Percentiles rank a stretch among this genome's conserved stretches.
These are phyloP conservation scores for Diaporthe sp. DNA, from an alignment of 2,329 filamentous ascomycete species.

Conservation along the genomic window DNA sequence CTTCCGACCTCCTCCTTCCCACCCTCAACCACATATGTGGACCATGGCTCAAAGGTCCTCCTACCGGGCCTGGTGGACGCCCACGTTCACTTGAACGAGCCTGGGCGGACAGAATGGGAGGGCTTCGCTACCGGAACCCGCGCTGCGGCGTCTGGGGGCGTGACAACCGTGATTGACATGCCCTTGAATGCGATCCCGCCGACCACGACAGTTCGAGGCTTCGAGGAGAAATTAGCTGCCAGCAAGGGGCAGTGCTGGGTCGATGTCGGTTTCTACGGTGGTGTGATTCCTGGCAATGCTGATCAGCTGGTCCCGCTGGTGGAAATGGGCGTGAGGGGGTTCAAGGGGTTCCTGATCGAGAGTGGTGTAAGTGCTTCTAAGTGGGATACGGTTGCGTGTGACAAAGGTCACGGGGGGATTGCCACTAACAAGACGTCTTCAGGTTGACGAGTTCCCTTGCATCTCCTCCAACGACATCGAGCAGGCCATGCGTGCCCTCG, in stretches of 20 bases:
- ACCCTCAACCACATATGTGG: constrained; percentile 77
- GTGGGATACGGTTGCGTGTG: background rate
- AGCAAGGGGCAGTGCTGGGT: constrained; percentile 94
- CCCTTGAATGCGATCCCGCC: constrained; percentile 96
- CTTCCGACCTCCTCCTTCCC: constrained; percentile 85
- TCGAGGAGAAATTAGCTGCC: constrained; percentile 88
- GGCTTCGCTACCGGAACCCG: constrained; percentile 96
- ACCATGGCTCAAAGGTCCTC: constrained; percentile 88
- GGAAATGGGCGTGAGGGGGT: constrained; percentile 88
- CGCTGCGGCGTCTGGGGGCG: constrained; percentile 94
- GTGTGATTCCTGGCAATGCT: constrained; percentile 91
- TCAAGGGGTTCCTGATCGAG: constrained; percentile 98
- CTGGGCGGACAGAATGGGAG: constrained; percentile 97
- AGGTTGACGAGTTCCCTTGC: constrained; percentile 96
- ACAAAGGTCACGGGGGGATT: background rate
- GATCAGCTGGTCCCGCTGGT: constrained; percentile 84
- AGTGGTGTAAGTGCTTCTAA: constrained; percentile 80
- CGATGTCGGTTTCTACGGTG: constrained; percentile 98
- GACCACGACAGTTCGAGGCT: constrained; percentile 87
- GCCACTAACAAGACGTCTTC: constrained; percentile 39
- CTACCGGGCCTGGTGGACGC: constrained; percentile 95
- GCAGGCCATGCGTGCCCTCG: constrained; percentile 84
- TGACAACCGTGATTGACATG: constrained; percentile 98
- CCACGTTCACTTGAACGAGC: constrained; percentile 97
- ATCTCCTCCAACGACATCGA: constrained; percentile 85